Percentiles rank a stretch among this genome's conserved stretches.
phyloP scores from a whole-genome alignment of 2,329 filamentous ascomycete genomes.

The Aureobasidium melanogenum region DNA sequence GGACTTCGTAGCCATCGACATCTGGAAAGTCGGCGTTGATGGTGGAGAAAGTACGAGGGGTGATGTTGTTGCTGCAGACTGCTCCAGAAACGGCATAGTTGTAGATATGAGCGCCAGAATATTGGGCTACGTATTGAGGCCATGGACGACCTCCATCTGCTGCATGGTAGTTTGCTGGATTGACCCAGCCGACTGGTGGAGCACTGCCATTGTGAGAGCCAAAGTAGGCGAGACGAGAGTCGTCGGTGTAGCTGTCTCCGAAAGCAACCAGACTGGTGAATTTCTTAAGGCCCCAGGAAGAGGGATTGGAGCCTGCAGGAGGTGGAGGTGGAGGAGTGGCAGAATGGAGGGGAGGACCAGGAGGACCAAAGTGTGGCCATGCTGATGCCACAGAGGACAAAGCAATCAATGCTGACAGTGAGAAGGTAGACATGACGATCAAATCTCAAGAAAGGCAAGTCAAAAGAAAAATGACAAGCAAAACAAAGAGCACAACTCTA shows the following conservation, averaged over 20 bases:
- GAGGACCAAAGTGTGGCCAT: constrained; percentile 6
- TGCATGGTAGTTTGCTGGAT: constrained; percentile 40
- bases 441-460: neutral
- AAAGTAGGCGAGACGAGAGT: constrained; percentile 59
- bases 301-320: neutral
- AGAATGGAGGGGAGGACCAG: neutral
- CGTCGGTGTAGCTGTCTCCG: constrained; percentile 70
- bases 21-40: constrained; percentile 53
- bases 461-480: neutral
- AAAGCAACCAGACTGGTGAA: constrained; percentile 61
- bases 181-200: constrained; percentile 53
- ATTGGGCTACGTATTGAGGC: constrained; percentile 57
- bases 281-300: constrained; percentile 32
- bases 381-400: constrained; percentile 1
- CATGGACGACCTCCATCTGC: constrained; percentile 59
- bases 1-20: constrained; percentile 37
- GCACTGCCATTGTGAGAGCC: constrained; percentile 45
- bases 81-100: constrained; percentile 68
- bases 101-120: constrained; percentile 47
- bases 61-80: constrained; percentile 61
- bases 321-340: neutral
- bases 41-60: constrained; percentile 43
- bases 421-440: neutral
- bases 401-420: neutral
- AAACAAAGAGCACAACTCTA: neutral